Conservation (phyloP, 768 basidiomycete genomes). For the Arthromyces matolae region DNA sequence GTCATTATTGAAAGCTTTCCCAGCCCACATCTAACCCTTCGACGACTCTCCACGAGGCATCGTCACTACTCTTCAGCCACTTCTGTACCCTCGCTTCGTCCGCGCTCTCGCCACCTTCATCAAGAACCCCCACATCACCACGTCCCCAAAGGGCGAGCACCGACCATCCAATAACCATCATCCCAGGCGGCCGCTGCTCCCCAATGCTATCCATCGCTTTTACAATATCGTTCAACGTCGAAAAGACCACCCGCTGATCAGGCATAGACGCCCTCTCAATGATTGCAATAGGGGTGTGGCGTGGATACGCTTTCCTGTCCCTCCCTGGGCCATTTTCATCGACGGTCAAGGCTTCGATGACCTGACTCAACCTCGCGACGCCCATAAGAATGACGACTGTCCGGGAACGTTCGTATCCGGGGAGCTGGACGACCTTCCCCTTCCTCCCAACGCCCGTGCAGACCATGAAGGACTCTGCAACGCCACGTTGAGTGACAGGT, state of each 20-base stretch:
- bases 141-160: slow-evolving; percentile 70
- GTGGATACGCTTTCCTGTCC: slow-evolving; percentile 60
- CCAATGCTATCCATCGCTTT: slow-evolving; percentile 68
- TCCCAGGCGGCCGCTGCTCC: slow-evolving; percentile 91
- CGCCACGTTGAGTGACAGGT: slow-evolving; percentile 93
- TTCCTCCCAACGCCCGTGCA: slow-evolving; percentile 92
- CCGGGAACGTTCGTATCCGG: slow-evolving; percentile 78
- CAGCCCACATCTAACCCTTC: slow-evolving; percentile 57
- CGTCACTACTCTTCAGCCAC: slow-evolving; percentile 58
- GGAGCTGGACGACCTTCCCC: slow-evolving; percentile 80
- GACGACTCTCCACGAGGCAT: slow-evolving; percentile 52
- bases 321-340: slow-evolving; percentile 13
- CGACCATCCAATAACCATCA: slow-evolving; percentile 95
- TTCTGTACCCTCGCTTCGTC: slow-evolving; percentile 45
- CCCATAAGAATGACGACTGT: slow-evolving; percentile 93
- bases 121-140: slow-evolving; percentile 71
- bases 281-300: slow-evolving; percentile 80
- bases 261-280: slow-evolving; percentile 93
- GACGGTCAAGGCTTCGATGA: slow-evolving; percentile 65
- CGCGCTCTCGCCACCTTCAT: slow-evolving; percentile 42
- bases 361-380: slow-evolving; percentile 75
- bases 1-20: slow-evolving; percentile 21
- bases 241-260: slow-evolving; percentile 82
- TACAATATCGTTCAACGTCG: slow-evolving; percentile 71
- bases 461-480: slow-evolving; percentile 82